A percentile compares a stretch with the other conserved stretches of the same genome.
Evolutionary conservation across 2,329 filamentous ascomycete genomes (phyloP).

Genomic region (Epichloe hybrida): DNA sequence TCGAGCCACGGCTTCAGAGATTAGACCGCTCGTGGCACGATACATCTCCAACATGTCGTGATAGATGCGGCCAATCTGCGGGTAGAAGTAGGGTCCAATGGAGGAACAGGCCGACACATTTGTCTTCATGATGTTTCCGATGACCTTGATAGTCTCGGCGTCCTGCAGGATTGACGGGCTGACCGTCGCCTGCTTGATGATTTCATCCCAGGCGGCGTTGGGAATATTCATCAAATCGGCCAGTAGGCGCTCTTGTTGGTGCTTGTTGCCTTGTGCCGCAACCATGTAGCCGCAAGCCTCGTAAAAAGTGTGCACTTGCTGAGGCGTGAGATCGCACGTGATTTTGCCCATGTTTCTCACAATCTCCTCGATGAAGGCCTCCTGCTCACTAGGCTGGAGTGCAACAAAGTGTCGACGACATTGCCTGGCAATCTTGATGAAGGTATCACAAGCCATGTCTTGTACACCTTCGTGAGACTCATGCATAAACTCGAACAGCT

Average conservation of each 20-base stretch:
- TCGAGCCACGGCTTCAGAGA: slow-evolving; percentile 78
- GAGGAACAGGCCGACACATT: slow-evolving; percentile 98
- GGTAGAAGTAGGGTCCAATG: slow-evolving; percentile 94
- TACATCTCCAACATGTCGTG: slow-evolving; percentile 99
- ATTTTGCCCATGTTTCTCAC: slow-evolving; percentile 92
- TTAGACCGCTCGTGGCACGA: slow-evolving; percentile 87
- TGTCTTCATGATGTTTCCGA: slow-evolving; percentile 99
- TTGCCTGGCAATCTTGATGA: slow-evolving; percentile 98
- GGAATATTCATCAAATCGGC: slow-evolving; percentile 86
- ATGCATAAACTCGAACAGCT: slow-evolving; percentile 99
- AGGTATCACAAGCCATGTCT: slow-evolving; percentile 99
- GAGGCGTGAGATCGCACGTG: slow-evolving; percentile 84
- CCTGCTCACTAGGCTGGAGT: slow-evolving; percentile 81
- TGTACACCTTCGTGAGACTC: slow-evolving; percentile 98
- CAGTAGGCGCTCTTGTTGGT: slow-evolving; percentile 82
- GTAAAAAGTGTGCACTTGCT: slow-evolving; percentile 98
- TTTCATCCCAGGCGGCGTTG: slow-evolving; percentile 88
- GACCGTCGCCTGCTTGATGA: slow-evolving; percentile 76
- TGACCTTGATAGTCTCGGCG: slow-evolving; percentile 90
- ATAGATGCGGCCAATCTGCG: slow-evolving; percentile 94
- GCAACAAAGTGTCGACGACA: slow-evolving; percentile 96
- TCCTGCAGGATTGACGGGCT: slow-evolving; percentile 83
- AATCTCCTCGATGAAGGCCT: slow-evolving; percentile 98
- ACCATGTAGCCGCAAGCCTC: slow-evolving; percentile 99
- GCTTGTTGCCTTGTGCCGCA: slow-evolving; percentile 88